phyloP scores from a whole-genome alignment of 106 monocot species.

The Dioscorea zingiberensis region DNA sequence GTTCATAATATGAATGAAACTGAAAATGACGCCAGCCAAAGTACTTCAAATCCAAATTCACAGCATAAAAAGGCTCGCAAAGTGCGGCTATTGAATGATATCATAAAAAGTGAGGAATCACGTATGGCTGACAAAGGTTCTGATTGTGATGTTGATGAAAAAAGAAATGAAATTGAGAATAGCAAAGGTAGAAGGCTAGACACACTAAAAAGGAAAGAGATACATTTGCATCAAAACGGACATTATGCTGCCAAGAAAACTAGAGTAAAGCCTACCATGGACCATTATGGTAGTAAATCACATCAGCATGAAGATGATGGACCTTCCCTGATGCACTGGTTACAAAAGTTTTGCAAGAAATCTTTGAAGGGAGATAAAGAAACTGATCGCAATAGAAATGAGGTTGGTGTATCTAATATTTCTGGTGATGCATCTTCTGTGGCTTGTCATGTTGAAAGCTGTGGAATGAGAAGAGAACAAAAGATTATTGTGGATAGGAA shows the following conservation, averaged over 20 bases:
- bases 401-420: conserved; percentile 2
- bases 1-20: neutral
- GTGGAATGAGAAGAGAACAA: neutral
- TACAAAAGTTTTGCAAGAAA: conserved; percentile 29
- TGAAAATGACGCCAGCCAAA: neutral
- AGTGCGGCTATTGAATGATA: conserved; percentile 48
- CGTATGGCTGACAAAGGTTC: conserved; percentile 1
- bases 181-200: neutral
- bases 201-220: conserved; percentile 4
- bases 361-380: conserved; percentile 11
- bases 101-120: conserved; percentile 28
- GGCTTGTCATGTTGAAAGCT: conserved; percentile 1
- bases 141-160: conserved; percentile 9
- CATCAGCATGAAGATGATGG: conserved; percentile 24
- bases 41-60: neutral
- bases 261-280: conserved; percentile 1
- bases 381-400: neutral
- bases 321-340: conserved; percentile 36
- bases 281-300: conserved; percentile 3
- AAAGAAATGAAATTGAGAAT: neutral
- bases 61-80: conserved; percentile 30
- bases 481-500: neutral
- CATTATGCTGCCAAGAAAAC: neutral
- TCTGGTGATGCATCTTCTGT: neutral
- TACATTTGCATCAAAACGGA: conserved; percentile 1